These are phyloP conservation scores for Rhizopus arrhizus DNA, from an alignment of 371 early-diverging fungal species.

Conservation along the genomic window DNA sequence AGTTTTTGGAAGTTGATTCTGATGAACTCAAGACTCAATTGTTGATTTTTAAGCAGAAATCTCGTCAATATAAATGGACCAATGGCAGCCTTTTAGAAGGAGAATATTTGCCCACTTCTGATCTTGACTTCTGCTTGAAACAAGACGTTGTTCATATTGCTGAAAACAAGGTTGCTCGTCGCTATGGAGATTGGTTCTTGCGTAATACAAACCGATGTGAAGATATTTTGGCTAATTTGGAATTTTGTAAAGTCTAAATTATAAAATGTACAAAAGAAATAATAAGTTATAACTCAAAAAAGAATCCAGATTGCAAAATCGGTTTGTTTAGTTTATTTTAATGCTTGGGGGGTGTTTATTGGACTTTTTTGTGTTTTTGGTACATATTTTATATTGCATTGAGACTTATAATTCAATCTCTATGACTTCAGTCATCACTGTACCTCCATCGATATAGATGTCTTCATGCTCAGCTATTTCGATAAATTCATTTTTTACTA, in stretches of 20 bases:
- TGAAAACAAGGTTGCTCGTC: constrained; percentile 90
- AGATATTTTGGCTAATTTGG: constrained; percentile 60
- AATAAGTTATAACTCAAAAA: background rate
- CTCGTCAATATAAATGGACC: constrained; percentile 85
- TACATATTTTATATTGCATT: no score
- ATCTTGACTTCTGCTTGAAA: constrained; percentile 91
- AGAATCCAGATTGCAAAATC: background rate
- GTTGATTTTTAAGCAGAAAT: constrained; percentile 90
- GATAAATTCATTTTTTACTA: no score
- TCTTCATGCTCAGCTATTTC: no score
- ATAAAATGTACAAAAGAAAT: background rate
- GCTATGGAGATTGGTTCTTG: constrained; percentile 95
- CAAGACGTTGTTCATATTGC: constrained; percentile 92
- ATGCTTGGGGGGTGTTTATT: background rate
- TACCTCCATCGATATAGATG: no score
- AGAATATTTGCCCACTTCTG: constrained; percentile 77
- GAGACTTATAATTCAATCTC: no score
- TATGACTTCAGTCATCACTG: no score
- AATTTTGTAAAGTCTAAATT: constrained; percentile 41
- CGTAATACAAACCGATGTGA: constrained; percentile 88
- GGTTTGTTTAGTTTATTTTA: no score
- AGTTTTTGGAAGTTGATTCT: constrained; percentile 82
- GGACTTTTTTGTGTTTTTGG: background rate
- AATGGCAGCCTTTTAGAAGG: constrained; percentile 77
- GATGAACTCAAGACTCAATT: constrained; percentile 83